Evolutionary conservation across 306 rosid genomes (phyloP).

Genomic region (Casuarina cunninghamiana): DNA sequence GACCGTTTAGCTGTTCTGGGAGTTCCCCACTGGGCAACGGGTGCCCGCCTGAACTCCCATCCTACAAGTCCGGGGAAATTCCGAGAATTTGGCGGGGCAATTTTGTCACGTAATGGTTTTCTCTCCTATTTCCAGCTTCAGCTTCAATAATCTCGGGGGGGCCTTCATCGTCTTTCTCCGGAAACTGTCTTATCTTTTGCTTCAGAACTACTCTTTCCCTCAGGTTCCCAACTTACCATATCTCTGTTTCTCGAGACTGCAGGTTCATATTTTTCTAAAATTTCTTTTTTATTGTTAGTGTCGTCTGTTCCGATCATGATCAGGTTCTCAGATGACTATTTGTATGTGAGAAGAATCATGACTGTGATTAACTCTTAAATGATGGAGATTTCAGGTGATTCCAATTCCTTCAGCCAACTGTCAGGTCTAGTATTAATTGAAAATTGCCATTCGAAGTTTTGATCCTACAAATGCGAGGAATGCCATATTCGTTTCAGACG

Average conservation of each 20-base stretch:
- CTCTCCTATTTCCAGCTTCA: background rate
- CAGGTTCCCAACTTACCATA: background rate
- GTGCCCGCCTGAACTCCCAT: too few species aligned
- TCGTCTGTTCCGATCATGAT: background rate
- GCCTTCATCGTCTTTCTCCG: too few species aligned
- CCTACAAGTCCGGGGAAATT: background rate
- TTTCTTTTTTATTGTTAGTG: background rate
- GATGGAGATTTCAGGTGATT: background rate
- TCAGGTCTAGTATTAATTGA: conserved; percentile 5
- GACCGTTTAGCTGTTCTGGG: too few species aligned
- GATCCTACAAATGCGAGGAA: conserved; percentile 22
- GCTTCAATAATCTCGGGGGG: background rate
- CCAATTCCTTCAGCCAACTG: background rate
- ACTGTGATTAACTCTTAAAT: background rate
- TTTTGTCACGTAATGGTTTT: conserved; percentile 21
- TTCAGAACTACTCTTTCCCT: conserved; percentile 4
- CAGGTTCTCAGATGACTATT: background rate
- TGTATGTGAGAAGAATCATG: background rate
- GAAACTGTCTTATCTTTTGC: conserved; percentile 17
- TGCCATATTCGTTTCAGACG: conserved; percentile 33
- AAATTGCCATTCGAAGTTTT: background rate
- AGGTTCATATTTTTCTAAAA: background rate
- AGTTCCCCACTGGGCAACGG: too few species aligned
- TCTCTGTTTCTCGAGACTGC: background rate
- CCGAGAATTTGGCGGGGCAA: conserved; percentile 28